Evolutionary conservation across 2,329 filamentous ascomycete genomes (phyloP).

Genomic region (Leptoxyphium fumago): DNA sequence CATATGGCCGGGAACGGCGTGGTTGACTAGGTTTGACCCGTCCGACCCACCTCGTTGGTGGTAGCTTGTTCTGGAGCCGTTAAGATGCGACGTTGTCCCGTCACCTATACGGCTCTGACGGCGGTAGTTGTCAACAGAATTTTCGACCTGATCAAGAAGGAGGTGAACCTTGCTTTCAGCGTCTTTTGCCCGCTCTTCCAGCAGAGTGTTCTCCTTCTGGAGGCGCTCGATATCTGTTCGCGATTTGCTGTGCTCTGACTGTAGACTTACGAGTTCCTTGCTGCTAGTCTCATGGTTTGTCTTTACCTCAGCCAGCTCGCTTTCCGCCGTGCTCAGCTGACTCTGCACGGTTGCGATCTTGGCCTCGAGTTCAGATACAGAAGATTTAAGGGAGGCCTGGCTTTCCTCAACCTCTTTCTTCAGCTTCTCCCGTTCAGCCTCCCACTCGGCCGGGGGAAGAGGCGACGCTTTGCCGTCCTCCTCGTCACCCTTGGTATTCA

Average conservation of each 20-base stretch:
- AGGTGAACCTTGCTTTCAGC: constrained; percentile 88
- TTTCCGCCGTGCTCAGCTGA: constrained; percentile 51
- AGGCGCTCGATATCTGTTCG: constrained; percentile 64
- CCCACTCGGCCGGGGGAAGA: constrained; percentile 49
- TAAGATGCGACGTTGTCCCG: constrained; percentile 12
- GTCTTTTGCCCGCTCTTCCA: constrained; percentile 74
- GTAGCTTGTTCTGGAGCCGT: constrained; percentile 1
- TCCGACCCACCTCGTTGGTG: constrained; percentile 18
- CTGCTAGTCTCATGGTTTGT: constrained; percentile 28
- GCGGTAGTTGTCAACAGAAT: constrained; percentile 86
- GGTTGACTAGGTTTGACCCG: constrained; percentile 21
- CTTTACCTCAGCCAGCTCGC: constrained; percentile 55
- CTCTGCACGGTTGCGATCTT: constrained; percentile 53
- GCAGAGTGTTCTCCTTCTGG: constrained; percentile 62
- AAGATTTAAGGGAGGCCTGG: constrained; percentile 52
- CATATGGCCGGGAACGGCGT: constrained; percentile 29
- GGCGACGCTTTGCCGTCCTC: constrained; percentile 11
- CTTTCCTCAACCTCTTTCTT: constrained; percentile 53
- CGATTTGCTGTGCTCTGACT: constrained; percentile 24
- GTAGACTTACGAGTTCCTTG: constrained; percentile 40
- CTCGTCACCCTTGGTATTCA: constrained; percentile 9
- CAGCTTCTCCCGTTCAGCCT: constrained; percentile 54
- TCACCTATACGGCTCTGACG: constrained; percentile 36
- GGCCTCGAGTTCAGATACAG: constrained; percentile 53
- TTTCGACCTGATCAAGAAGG: constrained; percentile 85